phyloP scores from a whole-genome alignment of 148 eudicot species.

The Dysphania ambrosioides region DNA sequence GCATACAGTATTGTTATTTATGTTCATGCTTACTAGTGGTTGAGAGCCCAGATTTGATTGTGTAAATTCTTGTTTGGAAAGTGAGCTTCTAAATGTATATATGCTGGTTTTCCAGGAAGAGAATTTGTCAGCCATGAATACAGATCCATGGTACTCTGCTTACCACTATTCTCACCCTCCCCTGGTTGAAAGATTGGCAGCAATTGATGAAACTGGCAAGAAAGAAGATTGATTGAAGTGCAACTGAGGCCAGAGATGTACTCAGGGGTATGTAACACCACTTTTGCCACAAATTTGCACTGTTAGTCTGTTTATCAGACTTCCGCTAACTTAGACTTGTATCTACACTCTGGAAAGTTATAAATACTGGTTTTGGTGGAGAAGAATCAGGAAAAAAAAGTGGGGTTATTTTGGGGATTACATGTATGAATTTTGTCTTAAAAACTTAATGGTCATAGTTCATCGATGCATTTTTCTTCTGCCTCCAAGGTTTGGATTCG shows the following conservation, averaged over 20 bases:
- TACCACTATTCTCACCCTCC: constrained; percentile 98
- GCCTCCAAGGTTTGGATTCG: constrained; percentile 1
- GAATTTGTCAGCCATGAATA: constrained; percentile 92
- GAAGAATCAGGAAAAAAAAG: constrained; percentile 3
- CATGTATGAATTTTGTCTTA: constrained; percentile 27
- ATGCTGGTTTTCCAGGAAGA: constrained; percentile 61
- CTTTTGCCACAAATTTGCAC: constrained; percentile 3
- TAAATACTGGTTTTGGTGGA: constrained; percentile 12
- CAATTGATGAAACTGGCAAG: constrained; percentile 67
- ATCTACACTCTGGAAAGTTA: background rate
- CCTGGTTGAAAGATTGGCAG: constrained; percentile 84
- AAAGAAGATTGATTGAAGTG: constrained; percentile 47
- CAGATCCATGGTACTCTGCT: constrained; percentile 97
- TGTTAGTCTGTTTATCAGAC: constrained; percentile 6
- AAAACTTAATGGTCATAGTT: background rate
- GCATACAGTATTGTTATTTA: background rate
- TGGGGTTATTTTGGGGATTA: background rate
- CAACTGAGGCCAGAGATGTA: background rate
- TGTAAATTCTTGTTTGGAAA: too few relatives aligned
- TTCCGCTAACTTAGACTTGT: constrained; percentile 16
- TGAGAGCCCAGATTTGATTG: background rate
- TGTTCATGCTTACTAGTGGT: background rate
- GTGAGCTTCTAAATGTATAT: background rate
- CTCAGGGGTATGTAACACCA: constrained; percentile 8
- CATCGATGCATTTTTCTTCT: background rate